These are phyloP conservation scores for Proliferodiscus dingleyae DNA, from an alignment of 2,329 filamentous ascomycete genomes.

Conservation along the genomic window DNA sequence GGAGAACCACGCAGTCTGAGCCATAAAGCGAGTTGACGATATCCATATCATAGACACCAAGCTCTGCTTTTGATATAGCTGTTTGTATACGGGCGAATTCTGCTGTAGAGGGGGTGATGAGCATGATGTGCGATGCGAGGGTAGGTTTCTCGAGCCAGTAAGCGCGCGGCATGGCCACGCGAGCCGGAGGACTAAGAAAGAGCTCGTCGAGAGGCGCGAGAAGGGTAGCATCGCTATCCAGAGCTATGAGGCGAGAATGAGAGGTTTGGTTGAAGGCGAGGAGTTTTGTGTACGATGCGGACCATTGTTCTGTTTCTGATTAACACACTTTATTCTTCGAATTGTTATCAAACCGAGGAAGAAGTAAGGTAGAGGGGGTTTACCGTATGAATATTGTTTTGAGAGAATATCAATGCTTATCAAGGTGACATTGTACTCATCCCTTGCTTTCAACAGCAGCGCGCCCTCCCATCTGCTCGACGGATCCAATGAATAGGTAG, in stretches of 20 bases:
- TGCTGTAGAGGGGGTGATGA: constrained; percentile 52
- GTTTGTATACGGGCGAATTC: constrained; percentile 40
- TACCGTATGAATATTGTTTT: constrained; percentile 35
- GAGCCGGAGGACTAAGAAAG: constrained; percentile 58
- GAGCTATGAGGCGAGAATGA: constrained; percentile 39
- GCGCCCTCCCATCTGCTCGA: constrained; percentile 29
- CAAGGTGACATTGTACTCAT: constrained; percentile 42
- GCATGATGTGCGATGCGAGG: constrained; percentile 57
- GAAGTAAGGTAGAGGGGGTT: constrained; percentile 9
- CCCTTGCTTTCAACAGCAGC: constrained; percentile 39
- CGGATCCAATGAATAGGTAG: constrained; percentile 30
- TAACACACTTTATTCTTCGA: not conserved
- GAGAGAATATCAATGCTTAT: constrained; percentile 39
- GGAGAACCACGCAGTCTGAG: constrained; percentile 41
- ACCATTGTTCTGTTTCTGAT: constrained; percentile 16
- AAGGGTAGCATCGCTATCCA: constrained; percentile 64
- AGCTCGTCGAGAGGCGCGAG: constrained; percentile 65
- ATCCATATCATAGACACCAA: constrained; percentile 48
- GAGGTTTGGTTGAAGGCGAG: constrained; percentile 63
- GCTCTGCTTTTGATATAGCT: constrained; percentile 18
- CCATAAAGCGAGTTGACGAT: constrained; percentile 7
- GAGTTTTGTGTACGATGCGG: constrained; percentile 57
- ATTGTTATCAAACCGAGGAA: not conserved
- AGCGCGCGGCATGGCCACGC: constrained; percentile 64
- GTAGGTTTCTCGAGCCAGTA: constrained; percentile 60